These are phyloP conservation scores for Batrachochytrium dendrobatidis DNA, from an alignment of 371 early-diverging fungal genomes.

Conservation along the genomic window DNA sequence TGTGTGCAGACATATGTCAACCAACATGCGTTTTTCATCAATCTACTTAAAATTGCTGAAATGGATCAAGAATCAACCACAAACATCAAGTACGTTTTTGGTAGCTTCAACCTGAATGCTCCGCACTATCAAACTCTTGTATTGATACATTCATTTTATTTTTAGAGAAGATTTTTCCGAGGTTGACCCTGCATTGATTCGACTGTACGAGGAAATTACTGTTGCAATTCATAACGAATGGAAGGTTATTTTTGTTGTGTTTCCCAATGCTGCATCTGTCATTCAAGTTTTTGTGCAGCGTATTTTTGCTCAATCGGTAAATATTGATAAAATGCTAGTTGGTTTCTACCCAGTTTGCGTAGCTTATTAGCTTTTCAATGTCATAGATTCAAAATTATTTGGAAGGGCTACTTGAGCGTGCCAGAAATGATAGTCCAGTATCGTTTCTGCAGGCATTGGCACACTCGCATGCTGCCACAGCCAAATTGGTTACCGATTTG, in stretches of 20 bases:
- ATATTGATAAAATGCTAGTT: conserved; percentile 1
- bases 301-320: conserved; percentile 90
- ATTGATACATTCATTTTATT: background rate
- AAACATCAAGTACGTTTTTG: background rate
- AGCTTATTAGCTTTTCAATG: background rate
- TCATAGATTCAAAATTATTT: conserved; percentile 80
- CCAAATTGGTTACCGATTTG: conserved; percentile 65
- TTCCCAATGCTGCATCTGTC: conserved; percentile 84
- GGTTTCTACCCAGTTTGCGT: background rate
- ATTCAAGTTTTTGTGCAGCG: conserved; percentile 90
- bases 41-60: conserved; percentile 56
- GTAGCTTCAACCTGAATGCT: background rate
- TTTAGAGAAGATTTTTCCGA: background rate
- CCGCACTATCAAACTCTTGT: background rate
- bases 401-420: conserved; percentile 64
- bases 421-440: conserved; percentile 60
- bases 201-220: conserved; percentile 75
- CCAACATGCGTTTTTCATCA: conserved; percentile 92
- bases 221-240: conserved; percentile 79
- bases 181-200: conserved; percentile 61
- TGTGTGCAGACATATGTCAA: conserved; percentile 91
- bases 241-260: conserved; percentile 79
- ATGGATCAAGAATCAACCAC: conserved; percentile 9
- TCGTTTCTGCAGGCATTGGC: conserved; percentile 74
- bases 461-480: conserved; percentile 68